Evolutionary conservation across 2,329 filamentous ascomycete species (phyloP).

Genomic region (Leptosphaerulina australis): DNA sequence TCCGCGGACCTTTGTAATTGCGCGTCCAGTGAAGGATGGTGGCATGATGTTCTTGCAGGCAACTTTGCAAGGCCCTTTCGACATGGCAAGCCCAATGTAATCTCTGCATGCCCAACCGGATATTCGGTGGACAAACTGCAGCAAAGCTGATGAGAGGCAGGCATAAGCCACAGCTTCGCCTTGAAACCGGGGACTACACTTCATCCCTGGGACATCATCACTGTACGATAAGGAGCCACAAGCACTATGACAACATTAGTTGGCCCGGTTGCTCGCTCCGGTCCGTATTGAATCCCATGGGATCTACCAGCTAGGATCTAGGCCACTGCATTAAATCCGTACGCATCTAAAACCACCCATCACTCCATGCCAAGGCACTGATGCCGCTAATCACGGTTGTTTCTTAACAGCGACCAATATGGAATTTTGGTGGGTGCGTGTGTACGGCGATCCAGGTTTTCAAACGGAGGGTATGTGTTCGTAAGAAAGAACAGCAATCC

Average conservation of each 20-base stretch:
- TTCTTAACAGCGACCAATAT: not conserved
- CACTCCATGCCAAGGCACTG: constrained; percentile 5
- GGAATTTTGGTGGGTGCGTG: not conserved
- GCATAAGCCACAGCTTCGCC: not conserved
- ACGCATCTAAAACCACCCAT: constrained; percentile 2
- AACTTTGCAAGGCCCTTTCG: not conserved
- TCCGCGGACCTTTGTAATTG: not conserved
- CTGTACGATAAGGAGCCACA: not conserved
- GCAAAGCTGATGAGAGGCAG: not conserved
- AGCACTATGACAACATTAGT: not conserved
- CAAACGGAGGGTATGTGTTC: not conserved
- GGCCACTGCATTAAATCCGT: not conserved
- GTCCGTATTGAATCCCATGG: not conserved
- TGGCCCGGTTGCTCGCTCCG: not conserved
- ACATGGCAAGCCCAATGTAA: not conserved
- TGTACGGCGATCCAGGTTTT: not conserved
- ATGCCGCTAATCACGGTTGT: not conserved
- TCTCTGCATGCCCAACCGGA: not conserved
- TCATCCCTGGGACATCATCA: not conserved
- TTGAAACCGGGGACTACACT: not conserved
- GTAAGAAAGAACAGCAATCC: not conserved
- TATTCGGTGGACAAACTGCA: not conserved
- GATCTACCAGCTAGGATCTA: constrained; percentile 5
- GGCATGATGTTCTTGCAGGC: not conserved
- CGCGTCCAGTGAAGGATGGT: not conserved